Base-by-base conservation (phyloP, 805 yeast species). In the Priceomyces medius region DNA sequence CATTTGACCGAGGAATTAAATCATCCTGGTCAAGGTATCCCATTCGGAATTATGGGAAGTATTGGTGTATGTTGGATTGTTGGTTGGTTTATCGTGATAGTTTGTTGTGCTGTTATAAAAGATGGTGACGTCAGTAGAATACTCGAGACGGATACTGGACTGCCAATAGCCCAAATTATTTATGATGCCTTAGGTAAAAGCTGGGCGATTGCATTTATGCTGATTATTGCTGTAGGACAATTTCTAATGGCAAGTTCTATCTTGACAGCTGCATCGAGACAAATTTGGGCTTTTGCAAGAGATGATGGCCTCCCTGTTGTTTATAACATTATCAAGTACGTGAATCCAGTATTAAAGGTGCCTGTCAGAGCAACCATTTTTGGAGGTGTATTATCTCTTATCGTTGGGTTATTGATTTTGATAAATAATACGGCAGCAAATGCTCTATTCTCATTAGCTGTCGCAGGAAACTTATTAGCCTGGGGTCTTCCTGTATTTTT, bases 271-370 rank as follows among this genome's bases (percentile, higher is more conserved):
- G 73, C 77, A 5, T 80, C 86, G 4, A 74, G 89, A 59, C 88
- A 83, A 58, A 71, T 81, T 37, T 83, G 85, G 80, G 88, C 88
- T 1, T 81, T 83, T 59, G 80, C 87, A 31, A 76, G 91, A 64
- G 91, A 84, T 58, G 81, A 82, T 51, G 89, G 88, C 12, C 69
- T 84, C 42, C 90, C 90, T 7, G 66, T 81, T 47, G 72, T 83
- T 10, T 61, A 68, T 31, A 56, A 55, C 49, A 66, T 66, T 53
- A 71, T 84, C 46, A 79, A 81, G 49, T 74, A 66, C 33, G 85
- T 85, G 33, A 68, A 83, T 52, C 68, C 74, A 39, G 72, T 58
- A 43, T 62, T 76, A 27, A 68, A 74, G n/a, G 85, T 81, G 20
- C 91, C 93, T 12, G 59, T 81, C 20, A 71, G 81, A 50, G 88